Base-by-base conservation (phyloP, 805 yeast species). In the Zygosaccharomyces rouxii region DNA sequence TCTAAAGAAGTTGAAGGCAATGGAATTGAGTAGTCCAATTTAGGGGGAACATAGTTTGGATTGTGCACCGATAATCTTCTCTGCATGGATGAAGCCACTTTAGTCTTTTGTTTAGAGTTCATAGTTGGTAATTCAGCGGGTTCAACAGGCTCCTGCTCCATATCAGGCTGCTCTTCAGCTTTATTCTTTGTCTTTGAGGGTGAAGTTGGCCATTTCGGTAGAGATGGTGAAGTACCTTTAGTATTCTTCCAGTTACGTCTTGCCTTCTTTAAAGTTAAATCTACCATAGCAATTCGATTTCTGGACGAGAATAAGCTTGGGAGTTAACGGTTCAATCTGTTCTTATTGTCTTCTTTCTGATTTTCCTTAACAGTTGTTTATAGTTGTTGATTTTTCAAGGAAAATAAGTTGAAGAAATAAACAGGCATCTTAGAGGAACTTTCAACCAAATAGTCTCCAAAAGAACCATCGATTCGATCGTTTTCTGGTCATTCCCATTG, bases 51-150 rank as follows among this genome's bases (percentile, higher is more conserved):
- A 46, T 60, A 55, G 39, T 58, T 56, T 10, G 61, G 54, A 39
- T 69, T 58, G 47, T 71, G 74, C 28, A 75, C 65, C 2, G 78
- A 74, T 51, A 75, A 63, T 48, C 79, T 59, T 45, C 79, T 59
- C 46, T 74, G 74, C 71, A 72, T 72, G 18, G 72, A 62, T 13
- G 68, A 60, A 1, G 72, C 74, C 50, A 71, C 67, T 54, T 68
- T 71, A 28, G 63, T 71, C 49, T 68, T 66, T 37, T 66, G 71
- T 42, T 61, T 60, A 22, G 65, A 59, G 47, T 63, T 64, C 22
- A 71, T 66, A 13, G 62, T 60, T 1, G 73, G 75, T 21, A 71
- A 43, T 31, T 57, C 53, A 13, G 59, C 42, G 31, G 50, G 50
- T 38, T 48, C 33, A 5, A 53, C 41, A 2, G 54, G 46, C 11